Percentiles rank a stretch among this genome's conserved stretches.
Evolutionary conservation across 371 early-diverging fungal genomes (phyloP).

Genomic region (Mucor lusitanicus): DNA sequence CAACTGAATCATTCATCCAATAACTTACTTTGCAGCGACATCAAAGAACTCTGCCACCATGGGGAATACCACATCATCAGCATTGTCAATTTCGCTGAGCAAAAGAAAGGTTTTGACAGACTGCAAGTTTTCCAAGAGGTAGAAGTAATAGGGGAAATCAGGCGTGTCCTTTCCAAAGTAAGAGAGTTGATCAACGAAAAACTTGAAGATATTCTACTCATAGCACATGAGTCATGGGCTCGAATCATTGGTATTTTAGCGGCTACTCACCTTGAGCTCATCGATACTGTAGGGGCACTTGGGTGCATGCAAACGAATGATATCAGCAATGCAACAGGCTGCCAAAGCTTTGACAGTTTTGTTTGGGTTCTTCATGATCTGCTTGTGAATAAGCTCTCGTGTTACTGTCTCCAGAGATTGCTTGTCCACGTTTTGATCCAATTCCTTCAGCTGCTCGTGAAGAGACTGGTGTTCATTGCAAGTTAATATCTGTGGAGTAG

Average conservation of each 20-base stretch:
- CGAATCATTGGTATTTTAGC: not conserved
- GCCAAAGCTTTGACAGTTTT: conserved; percentile 74
- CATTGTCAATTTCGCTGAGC: conserved; percentile 47
- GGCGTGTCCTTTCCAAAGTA: conserved; percentile 59
- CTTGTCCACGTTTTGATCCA: conserved; percentile 42
- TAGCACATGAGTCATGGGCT: not conserved
- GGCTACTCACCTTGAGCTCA: conserved; percentile 56
- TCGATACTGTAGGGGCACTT: conserved; percentile 81
- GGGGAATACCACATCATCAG: conserved; percentile 24
- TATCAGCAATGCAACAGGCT: conserved; percentile 91
- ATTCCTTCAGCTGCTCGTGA: conserved; percentile 28
- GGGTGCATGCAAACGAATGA: conserved; percentile 90
- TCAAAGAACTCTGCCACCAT: conserved; percentile 27
- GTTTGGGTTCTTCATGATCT: conserved; percentile 77
- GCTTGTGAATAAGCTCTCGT: conserved; percentile 66
- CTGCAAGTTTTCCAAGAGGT: conserved; percentile 85
- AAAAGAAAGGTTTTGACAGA: conserved; percentile 83
- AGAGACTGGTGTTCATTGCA: conserved; percentile 19
- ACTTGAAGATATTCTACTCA: conserved; percentile 70
- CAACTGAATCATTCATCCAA: not conserved
- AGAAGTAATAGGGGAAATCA: conserved; percentile 73
- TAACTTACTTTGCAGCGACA: conserved; percentile 17
- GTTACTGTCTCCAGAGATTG: conserved; percentile 64
- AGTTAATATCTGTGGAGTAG: not conserved
- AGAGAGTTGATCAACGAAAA: conserved; percentile 77